Evolutionary conservation across 1,139 yeast species (phyloP), one percentile per base, ranked within the genome.

Genomic region (Citeromyces siamensis): DNA sequence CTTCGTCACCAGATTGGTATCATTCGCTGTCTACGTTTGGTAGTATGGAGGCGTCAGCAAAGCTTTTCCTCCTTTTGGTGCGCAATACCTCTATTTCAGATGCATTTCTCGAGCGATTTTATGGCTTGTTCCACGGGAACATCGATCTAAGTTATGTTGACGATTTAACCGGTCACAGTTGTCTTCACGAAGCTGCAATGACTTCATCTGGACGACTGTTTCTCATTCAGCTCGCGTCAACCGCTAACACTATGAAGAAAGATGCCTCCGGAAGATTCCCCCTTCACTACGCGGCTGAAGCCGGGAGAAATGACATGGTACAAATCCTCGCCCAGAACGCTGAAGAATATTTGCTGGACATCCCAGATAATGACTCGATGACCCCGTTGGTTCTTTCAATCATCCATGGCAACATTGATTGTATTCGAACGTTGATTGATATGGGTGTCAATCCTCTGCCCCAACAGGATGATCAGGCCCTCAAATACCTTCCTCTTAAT

Each of bases 311-410:
- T 18, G 84, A 75, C 42, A 55, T 79, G 22, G 62, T 79, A 21
- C 60, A 61, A 31, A 53, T 68, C 2, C 53, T 78, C 10, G 19
- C 22, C 4, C 13, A 22, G 6, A n/a, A 17, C 19, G 12, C 21
- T 18, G 21, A 32, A 18, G 9, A 14, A 6, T 17, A 28, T 9
- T 10, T 20, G 12, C 49, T 71, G 6, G 80, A 76, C 48, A 62
- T 62, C 33, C 57, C 75, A 41, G 90, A 81, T 51, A 76, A 75
- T 46, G 83, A 76, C 45, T 76, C 86, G 1, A 76, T 76, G 71
- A 73, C 95, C 0, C 93, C 97, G 0, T 60, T 90, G 40, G 62
- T 88, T 26, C 64, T 85, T 45, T 81, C 97, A 1, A 82, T 90
- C 31, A 75, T 78, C 38, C 72, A 76, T 47, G 70, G 78, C 37